Evolutionary conservation across 108 stramenopile species (phyloP), one percentile per base, ranked within the genome.

Genomic region (Discostella pseudostelligera): DNA sequence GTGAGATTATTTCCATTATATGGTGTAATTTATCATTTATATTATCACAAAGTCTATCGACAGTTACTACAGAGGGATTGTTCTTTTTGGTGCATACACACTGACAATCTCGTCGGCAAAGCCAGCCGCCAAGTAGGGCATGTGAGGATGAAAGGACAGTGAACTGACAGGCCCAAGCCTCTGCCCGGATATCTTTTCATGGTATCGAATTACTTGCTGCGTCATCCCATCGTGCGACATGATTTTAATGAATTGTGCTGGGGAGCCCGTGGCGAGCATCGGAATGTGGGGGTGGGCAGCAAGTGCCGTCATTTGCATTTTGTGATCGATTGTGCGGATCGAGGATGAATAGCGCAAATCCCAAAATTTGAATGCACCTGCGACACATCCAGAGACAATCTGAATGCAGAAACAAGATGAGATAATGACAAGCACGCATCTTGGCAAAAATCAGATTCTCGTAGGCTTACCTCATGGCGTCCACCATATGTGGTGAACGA

Each of bases 201-300:
- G 93, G 65, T 93, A 93, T 12, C 94, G 81, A 54, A 97, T 92
- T 4, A 87, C 81, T 51, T 94, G 90, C 39, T 95, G 71, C n/a
- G 90, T 79, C 16, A 90, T 88, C 8, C 96, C 98, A 59, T 96
- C 93, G 21, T 83, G 67, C 14, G 85, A 88, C 32, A 92, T 48
- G 36, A 97, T 77, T 68, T 98, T 96, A 69, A 98, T 94, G 67
- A 97, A 97, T 48, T 97, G 95, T 13, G 93, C 86, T 40, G 95
- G 92, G 3, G 92, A 93, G 0, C 98, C 97, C 8, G 90, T 90
- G 2, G 94, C 94, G 65, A 94, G 47, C 36, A 98, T 72, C 0
- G 97, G 97, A 35, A 96, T 77, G 21, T 84, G 76, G n/a, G 77
- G 62, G 74, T 99, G 98, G n/a, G 84, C 82, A 5, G 92, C 83